Evolutionary conservation across 2,329 filamentous ascomycete genomes (phyloP).

Genomic region (Bipolaris victoriae): DNA sequence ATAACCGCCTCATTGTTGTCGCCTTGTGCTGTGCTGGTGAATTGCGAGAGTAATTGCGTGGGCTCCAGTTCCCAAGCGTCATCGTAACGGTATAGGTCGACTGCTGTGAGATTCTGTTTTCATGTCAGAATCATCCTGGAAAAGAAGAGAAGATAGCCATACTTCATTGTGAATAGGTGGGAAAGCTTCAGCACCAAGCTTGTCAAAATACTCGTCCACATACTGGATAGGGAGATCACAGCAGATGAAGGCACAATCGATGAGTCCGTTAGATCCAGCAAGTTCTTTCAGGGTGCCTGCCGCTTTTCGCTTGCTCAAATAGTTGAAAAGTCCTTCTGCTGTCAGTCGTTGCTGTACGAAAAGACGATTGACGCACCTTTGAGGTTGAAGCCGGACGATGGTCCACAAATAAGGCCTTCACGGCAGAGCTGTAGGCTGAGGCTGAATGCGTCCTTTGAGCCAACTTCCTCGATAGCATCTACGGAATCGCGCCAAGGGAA

Average conservation of each 20-base stretch:
- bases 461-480: slow-evolving; percentile 63
- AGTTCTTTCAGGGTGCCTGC: slow-evolving; percentile 20
- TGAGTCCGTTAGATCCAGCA: slow-evolving; percentile 12
- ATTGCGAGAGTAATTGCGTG: slow-evolving; percentile 16
- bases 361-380: slow-evolving; percentile 46
- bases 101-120: slow-evolving; percentile 23
- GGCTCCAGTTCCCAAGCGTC: slow-evolving; percentile 30
- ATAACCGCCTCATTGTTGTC: slow-evolving; percentile 6
- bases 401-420: slow-evolving; percentile 65
- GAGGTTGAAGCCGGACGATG: slow-evolving; percentile 66
- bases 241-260: slow-evolving; percentile 58
- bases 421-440: slow-evolving; percentile 62
- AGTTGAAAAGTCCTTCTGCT: slow-evolving; percentile 23
- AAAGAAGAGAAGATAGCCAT: not conserved
- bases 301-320: slow-evolving; percentile 19
- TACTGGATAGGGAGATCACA: slow-evolving; percentile 70
- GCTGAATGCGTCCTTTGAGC: slow-evolving; percentile 60
- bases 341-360: not conserved
- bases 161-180: slow-evolving; percentile 26
- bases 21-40: slow-evolving; percentile 3
- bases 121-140: not conserved
- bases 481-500: slow-evolving; percentile 66
- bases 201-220: slow-evolving; percentile 65
- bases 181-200: slow-evolving; percentile 52
- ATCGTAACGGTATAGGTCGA: slow-evolving; percentile 31